Percentiles rank a stretch among this genome's conserved stretches.
These are phyloP conservation scores for Neophaeococcomyces aloes DNA, from an alignment of 2,329 filamentous ascomycete genomes.

Conservation along the genomic window DNA sequence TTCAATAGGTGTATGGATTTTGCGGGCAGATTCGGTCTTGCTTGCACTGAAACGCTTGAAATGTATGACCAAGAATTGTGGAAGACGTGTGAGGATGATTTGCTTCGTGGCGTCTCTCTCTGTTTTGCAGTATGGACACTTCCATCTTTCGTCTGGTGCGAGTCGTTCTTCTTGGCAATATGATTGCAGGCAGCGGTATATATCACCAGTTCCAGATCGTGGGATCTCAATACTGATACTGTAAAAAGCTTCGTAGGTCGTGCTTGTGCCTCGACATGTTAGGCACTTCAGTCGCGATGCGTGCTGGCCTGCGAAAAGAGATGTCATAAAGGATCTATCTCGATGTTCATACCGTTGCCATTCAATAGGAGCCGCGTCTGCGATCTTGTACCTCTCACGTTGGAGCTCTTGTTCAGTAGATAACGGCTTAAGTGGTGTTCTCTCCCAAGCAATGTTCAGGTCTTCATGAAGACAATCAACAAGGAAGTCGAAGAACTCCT, in stretches of 20 bases:
- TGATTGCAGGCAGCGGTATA: constrained; percentile 58
- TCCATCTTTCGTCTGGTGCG: constrained; percentile 47
- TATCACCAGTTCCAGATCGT: constrained; percentile 47
- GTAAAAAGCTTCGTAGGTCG: constrained; percentile 61
- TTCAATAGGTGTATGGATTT: constrained; percentile 60
- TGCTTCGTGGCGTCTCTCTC: constrained; percentile 58
- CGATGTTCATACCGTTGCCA: constrained; percentile 62
- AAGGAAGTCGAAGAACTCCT: constrained; percentile 79
- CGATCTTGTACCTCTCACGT: constrained; percentile 50
- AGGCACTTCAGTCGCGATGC: constrained; percentile 51
- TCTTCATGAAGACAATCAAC: constrained; percentile 77
- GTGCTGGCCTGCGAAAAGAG: constrained; percentile 66
- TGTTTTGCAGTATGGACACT: constrained; percentile 64
- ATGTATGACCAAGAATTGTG: constrained; percentile 66
- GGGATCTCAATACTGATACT: constrained; percentile 61
- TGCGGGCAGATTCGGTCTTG: constrained; percentile 47
- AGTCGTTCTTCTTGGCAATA: constrained; percentile 60
- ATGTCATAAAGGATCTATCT: constrained; percentile 66
- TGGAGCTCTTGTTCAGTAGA: constrained; percentile 50
- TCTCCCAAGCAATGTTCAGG: constrained; percentile 59
- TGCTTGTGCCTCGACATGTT: constrained; percentile 52
- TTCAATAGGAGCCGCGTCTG: constrained; percentile 59
- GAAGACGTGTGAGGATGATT: constrained; percentile 65
- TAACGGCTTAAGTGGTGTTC: constrained; percentile 47
- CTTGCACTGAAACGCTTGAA: constrained; percentile 60